Evolutionary conservation across 768 basidiomycete genomes (phyloP), one percentile per base, ranked within the genome.

Genomic region (Saitozyma podzolica): DNA sequence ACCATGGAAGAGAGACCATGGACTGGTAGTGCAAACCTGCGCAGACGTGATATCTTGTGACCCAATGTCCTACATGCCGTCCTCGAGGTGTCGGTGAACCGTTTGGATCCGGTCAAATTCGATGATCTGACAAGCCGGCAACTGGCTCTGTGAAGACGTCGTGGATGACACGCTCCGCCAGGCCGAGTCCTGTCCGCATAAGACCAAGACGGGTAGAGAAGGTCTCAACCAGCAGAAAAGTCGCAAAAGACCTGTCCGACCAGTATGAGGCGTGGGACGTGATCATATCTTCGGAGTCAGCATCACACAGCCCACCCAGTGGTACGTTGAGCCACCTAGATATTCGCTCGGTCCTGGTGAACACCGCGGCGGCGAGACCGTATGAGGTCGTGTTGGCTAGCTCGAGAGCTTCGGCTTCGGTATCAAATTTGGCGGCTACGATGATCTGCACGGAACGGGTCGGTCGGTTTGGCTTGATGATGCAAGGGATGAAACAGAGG

Each of bases 381-480:
- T 93, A 94, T 41, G 82, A 72, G 0, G 89, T 88, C 76, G 94
- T 87, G 79, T 98, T 98, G 13, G 91, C 93, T 9, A 92, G 80
- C 43, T 82, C 70, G 65, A 97, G 86, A 4, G 87, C 92, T 75
- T 96, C 91, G 58, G 88, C 88, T 78, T 95, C 94, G 10, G 89
- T 88, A 65, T 84, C 84, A 82, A 97, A 97, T 75, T 86, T 87
- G 81, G 86, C 84, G 40, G 91, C 81, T 19, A 86, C 86, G 57
- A 93, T 84, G 1, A 97, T n/a, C n/a, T n/a, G n/a, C n/a, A n/a
- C n/a, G n/a, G n/a, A n/a, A n/a, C n/a, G n/a, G n/a, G n/a, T n/a
- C n/a, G n/a, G n/a, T n/a, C n/a, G n/a, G n/a, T n/a, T n/a, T n/a
- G n/a, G n/a, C n/a, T n/a, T n/a, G n/a, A n/a, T n/a, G n/a, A n/a